A percentile compares a stretch with the other conserved stretches of the same genome.
Evolutionary conservation across 305 asterid genomes (phyloP).

Genomic region (Withania somnifera): DNA sequence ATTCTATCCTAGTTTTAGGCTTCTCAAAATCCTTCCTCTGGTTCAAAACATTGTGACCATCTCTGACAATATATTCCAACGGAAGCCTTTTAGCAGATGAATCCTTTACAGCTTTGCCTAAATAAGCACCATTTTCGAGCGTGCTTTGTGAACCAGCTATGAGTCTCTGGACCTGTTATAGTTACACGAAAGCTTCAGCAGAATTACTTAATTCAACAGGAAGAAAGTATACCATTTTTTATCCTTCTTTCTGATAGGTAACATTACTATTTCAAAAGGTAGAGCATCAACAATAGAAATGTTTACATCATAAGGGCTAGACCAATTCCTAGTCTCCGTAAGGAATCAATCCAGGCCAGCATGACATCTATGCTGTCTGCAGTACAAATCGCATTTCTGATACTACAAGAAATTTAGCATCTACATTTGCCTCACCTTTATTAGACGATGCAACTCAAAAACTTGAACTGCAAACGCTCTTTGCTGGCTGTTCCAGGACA

Average conservation of each 20-base stretch:
- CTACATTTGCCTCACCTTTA: constrained; percentile 36
- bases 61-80: constrained; percentile 22
- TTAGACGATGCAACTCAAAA: constrained; percentile 80
- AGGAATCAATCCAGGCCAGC: not conserved
- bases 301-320: not conserved
- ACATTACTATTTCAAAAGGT: not conserved
- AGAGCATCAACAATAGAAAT: not conserved
- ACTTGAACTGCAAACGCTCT: constrained; percentile 79
- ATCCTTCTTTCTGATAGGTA: not conserved
- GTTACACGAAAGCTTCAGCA: not conserved
- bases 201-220: not conserved
- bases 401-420: not conserved
- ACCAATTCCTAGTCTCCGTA: not conserved
- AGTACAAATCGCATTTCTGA: not conserved
- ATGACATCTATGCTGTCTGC: not conserved
- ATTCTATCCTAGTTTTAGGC: constrained; percentile 38
- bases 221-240: not conserved
- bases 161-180: constrained; percentile 2
- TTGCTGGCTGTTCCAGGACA: constrained; percentile 48
- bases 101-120: constrained; percentile 30
- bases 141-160: constrained; percentile 59
- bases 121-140: constrained; percentile 33
- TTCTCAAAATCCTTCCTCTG: constrained; percentile 21
- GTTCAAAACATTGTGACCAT: constrained; percentile 21
- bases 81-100: constrained; percentile 36